phyloP scores from a whole-genome alignment of 2,329 filamentous ascomycete species.

The Bipolaris victoriae region DNA sequence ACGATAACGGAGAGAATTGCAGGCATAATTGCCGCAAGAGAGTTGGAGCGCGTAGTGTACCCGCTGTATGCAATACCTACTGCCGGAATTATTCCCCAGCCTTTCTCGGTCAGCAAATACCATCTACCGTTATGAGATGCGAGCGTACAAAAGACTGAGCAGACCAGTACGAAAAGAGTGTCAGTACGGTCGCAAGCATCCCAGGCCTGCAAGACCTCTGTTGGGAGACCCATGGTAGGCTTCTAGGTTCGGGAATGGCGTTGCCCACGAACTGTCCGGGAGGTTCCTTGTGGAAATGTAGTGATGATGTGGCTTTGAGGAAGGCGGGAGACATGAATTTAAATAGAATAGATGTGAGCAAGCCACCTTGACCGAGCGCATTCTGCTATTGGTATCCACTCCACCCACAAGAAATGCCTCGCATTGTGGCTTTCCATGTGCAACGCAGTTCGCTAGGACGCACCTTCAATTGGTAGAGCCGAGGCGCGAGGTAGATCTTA shows the following conservation, averaged over 20 bases:
- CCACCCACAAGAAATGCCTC: conserved; percentile 20
- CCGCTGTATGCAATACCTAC: conserved; percentile 59
- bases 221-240: background rate
- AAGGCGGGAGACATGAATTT: conserved; percentile 4
- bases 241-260: background rate
- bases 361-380: conserved; percentile 17
- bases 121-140: background rate
- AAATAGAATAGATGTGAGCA: conserved; percentile 16
- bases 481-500: background rate
- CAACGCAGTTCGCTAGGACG: conserved; percentile 11
- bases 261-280: too few species aligned
- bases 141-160: conserved; percentile 55
- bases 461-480: conserved; percentile 18
- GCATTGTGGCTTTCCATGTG: conserved; percentile 30
- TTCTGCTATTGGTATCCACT: conserved; percentile 8
- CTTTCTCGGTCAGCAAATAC: conserved; percentile 16
- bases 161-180: conserved; percentile 59
- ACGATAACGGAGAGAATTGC: conserved; percentile 55
- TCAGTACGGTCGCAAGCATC: conserved; percentile 60
- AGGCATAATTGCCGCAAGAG: conserved; percentile 57
- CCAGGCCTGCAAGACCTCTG: conserved; percentile 51
- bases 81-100: conserved; percentile 60
- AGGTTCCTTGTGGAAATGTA: background rate
- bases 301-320: background rate
- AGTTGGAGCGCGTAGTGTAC: conserved; percentile 57